Percentiles rank a stretch among this genome's conserved stretches.
These are phyloP conservation scores for Thermothelomyces thermophilus DNA, from an alignment of 2,329 filamentous ascomycete species.

Conservation along the genomic window DNA sequence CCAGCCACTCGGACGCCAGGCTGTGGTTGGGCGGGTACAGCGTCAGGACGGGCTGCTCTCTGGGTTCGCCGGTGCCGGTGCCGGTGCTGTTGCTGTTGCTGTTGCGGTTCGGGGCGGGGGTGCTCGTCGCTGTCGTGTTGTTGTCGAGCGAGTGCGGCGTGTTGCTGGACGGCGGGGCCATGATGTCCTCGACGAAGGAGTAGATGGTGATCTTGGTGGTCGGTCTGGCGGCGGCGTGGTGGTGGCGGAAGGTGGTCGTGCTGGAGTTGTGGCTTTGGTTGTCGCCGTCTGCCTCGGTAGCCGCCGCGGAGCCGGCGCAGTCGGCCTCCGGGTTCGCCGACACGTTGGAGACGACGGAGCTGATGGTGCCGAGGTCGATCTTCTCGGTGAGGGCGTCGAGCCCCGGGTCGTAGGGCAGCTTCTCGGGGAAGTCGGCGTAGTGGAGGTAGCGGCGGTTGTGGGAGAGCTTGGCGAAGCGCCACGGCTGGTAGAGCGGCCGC, in stretches of 20 bases:
- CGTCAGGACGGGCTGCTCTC: constrained; percentile 72
- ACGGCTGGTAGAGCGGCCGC: constrained; percentile 45
- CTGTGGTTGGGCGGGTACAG: constrained; percentile 74
- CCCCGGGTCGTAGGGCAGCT: constrained; percentile 57
- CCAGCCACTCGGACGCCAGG: constrained; percentile 91
- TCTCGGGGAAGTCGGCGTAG: constrained; percentile 74
- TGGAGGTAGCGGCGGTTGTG: constrained; percentile 88
- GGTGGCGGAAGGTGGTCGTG: constrained; percentile 15
- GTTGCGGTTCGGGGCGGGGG: too few relatives aligned
- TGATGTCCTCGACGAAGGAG: constrained; percentile 49
- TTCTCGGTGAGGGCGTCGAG: constrained; percentile 71
- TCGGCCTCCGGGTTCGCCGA: constrained; percentile 45
- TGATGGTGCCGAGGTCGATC: constrained; percentile 80
- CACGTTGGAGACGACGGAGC: constrained; percentile 90
- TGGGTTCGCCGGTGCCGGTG: constrained; percentile 35
- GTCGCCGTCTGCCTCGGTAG: constrained; percentile 24
- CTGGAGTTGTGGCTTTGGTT: constrained; percentile 36
- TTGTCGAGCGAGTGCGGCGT: background rate
- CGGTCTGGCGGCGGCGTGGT: constrained; percentile 32
- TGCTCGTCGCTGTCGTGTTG: too few relatives aligned
- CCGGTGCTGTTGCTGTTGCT: constrained; percentile 18
- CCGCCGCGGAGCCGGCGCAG: too few relatives aligned
- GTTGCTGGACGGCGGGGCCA: background rate
- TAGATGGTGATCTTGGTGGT: constrained; percentile 90
- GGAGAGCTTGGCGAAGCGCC: constrained; percentile 81